These are phyloP conservation scores for Phytophthora pisi DNA, from an alignment of 352 stramenopile species.

Conservation along the genomic window DNA sequence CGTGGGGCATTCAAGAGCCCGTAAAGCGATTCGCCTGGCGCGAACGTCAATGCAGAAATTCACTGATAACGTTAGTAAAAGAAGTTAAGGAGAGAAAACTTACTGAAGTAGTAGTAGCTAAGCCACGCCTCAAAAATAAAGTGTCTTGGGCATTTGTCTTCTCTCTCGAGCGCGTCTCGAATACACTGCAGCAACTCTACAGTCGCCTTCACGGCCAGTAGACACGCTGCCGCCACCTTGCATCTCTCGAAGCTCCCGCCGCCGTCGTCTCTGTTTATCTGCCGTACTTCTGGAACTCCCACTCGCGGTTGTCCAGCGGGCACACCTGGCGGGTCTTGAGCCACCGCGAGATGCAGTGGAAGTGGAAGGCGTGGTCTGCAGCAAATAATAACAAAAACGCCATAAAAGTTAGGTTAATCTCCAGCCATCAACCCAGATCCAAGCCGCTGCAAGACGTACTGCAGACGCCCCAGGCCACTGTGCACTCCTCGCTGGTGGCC, in stretches of 20 bases:
- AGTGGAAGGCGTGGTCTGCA: conserved; percentile 99
- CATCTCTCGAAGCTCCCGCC: conserved; percentile 11
- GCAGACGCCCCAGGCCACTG: conserved; percentile 87
- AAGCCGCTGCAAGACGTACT: conserved; percentile 52
- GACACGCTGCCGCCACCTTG: not conserved
- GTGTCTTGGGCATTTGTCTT: not conserved
- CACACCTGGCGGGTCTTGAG: conserved; percentile 99
- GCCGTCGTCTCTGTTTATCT: conserved; percentile 51
- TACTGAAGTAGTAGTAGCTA: conserved; percentile 27
- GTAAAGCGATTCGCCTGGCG: conserved; percentile 19
- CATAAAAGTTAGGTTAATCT: conserved; percentile 1
- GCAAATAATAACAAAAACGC: conserved; percentile 30
- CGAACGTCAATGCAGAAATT: conserved; percentile 22
- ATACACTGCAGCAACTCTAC: conserved; percentile 1
- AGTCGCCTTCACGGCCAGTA: conserved; percentile 5
- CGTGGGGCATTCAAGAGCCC: conserved; percentile 27
- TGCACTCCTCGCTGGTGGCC: conserved; percentile 88
- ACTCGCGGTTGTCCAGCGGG: conserved; percentile 99
- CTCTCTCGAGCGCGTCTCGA: conserved; percentile 3
- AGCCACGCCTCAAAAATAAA: not conserved
- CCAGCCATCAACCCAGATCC: not conserved
- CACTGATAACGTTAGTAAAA: conserved; percentile 36
- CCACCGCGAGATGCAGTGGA: conserved; percentile 99
- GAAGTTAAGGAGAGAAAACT: conserved; percentile 33
- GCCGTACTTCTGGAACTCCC: conserved; percentile 99